Conservation (phyloP, 352 stramenopile species). For the Phytophthora citricola region DNA sequence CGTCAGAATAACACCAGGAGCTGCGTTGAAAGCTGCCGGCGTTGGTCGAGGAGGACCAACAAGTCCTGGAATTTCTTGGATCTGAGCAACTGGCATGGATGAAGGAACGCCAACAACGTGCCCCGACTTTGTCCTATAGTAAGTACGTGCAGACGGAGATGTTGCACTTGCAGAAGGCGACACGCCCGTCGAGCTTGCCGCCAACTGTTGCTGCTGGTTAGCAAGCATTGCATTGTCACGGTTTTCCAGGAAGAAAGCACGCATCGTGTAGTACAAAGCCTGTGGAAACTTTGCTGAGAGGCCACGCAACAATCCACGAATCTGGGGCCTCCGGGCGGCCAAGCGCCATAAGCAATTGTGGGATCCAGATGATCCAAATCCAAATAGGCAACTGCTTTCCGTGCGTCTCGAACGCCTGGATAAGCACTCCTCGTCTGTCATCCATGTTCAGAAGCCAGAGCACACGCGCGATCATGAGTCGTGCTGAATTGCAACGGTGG, state of each 20-base stretch:
- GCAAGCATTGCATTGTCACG: slow-evolving; percentile 88
- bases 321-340: slow-evolving; percentile 92
- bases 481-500: slow-evolving; percentile 88
- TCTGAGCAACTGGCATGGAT: slow-evolving; percentile 57
- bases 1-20: slow-evolving; percentile 64
- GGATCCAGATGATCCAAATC: slow-evolving; percentile 99
- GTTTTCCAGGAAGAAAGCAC: slow-evolving; percentile 98
- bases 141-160: slow-evolving; percentile 45
- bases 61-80: slow-evolving; percentile 79
- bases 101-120: slow-evolving; percentile 79
- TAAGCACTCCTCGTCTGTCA: slow-evolving; percentile 72
- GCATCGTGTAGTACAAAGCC: slow-evolving; percentile 98
- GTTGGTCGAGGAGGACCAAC: slow-evolving; percentile 69
- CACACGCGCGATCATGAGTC: slow-evolving; percentile 91
- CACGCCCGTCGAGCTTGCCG: slow-evolving; percentile 14
- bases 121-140: slow-evolving; percentile 85
- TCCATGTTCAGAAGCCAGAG: slow-evolving; percentile 92
- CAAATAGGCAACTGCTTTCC: slow-evolving; percentile 96
- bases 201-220: slow-evolving; percentile 45
- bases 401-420: slow-evolving; percentile 93
- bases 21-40: slow-evolving; percentile 74
- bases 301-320: slow-evolving; percentile 80
- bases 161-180: slow-evolving; percentile 36
- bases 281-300: slow-evolving; percentile 96
- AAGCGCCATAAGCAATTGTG: slow-evolving; percentile 96